Conservation (phyloP, 805 yeast species). For the Lipomyces sp. region DNA sequence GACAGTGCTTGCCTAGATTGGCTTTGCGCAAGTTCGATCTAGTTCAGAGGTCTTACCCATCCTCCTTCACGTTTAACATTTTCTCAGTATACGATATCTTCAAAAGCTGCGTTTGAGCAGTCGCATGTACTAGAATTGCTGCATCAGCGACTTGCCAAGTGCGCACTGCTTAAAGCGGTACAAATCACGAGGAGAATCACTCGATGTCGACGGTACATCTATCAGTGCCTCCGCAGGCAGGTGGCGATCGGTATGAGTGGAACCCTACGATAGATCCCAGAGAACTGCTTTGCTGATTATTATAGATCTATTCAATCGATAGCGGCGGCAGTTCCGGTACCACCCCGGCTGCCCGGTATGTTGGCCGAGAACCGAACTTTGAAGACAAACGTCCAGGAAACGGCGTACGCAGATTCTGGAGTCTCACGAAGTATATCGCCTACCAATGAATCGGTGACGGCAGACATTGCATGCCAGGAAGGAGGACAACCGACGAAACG, state of each 20-base stretch:
- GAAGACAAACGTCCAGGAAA: neutral
- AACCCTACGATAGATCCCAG: neutral
- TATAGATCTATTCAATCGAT: neutral
- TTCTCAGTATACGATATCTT: neutral
- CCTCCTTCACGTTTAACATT: too few relatives aligned
- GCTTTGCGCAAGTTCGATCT: too few relatives aligned
- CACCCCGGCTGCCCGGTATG: neutral
- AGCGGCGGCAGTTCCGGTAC: neutral
- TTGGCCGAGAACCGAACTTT: neutral
- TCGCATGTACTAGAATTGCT: neutral
- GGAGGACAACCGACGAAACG: conserved; percentile 16
- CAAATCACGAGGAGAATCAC: neutral
- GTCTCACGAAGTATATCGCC: neutral
- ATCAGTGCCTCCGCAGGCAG: neutral
- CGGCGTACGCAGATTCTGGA: neutral
- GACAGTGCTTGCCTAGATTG: too few relatives aligned
- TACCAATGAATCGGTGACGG: neutral
- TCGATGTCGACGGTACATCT: neutral
- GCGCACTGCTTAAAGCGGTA: neutral
- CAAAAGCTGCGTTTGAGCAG: neutral
- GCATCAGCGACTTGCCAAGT: neutral
- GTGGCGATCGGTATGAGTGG: neutral
- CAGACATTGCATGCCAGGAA: neutral
- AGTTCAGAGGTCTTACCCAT: too few relatives aligned
- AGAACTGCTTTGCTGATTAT: neutral